These are phyloP conservation scores for Salix purpurea DNA, from an alignment of 345 rosid genomes.

Conservation along the genomic window DNA sequence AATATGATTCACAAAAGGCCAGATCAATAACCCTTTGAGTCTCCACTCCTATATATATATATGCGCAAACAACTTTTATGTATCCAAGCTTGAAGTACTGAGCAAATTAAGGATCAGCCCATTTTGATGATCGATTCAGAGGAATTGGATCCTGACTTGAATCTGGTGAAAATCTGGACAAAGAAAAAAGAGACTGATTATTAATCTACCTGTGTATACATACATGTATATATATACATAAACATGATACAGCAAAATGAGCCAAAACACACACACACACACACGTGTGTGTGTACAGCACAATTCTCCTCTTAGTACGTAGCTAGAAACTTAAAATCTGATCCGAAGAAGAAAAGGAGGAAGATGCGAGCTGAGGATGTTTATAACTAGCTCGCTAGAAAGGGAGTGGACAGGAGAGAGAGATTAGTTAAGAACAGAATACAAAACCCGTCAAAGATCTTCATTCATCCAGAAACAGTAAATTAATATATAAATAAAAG, in stretches of 20 bases:
- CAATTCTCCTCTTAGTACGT: background rate
- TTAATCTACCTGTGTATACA: background rate
- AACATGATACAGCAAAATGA: background rate
- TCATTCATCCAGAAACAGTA: conserved; percentile 1
- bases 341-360: background rate
- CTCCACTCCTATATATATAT: background rate
- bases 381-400: background rate
- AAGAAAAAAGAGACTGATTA: background rate
- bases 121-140: conserved; percentile 9
- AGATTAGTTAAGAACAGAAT: background rate
- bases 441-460: conserved; percentile 10
- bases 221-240: background rate
- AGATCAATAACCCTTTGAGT: background rate
- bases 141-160: background rate
- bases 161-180: background rate
- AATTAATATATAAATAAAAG: background rate
- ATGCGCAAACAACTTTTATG: background rate
- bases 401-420: background rate
- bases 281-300: no score
- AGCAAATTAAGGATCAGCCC: background rate
- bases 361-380: background rate
- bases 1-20: background rate
- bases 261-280: background rate
- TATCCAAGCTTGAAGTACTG: background rate
- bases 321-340: background rate